phyloP scores from a whole-genome alignment of 768 basidiomycete genomes.

The Candolleomyces eurysporus region DNA sequence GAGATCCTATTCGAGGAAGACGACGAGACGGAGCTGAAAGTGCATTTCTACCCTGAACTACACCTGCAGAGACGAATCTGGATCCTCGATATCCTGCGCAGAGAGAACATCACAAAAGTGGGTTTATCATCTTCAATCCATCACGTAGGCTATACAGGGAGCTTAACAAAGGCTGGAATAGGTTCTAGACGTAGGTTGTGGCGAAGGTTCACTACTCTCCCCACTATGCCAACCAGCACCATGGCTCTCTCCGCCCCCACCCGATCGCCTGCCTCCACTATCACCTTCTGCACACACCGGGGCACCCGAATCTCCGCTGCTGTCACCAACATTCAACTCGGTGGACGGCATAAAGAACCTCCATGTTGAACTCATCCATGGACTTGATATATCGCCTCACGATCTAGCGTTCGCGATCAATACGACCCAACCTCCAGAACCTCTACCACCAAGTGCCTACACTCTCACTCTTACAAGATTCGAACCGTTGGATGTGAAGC shows the following conservation, averaged over 20 bases:
- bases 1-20: constrained; percentile 11
- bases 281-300: constrained; percentile 12
- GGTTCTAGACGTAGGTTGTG: constrained; percentile 85
- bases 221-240: constrained; percentile 74
- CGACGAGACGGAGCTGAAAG: constrained; percentile 39
- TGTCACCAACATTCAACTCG: constrained; percentile 29
- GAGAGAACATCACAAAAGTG: constrained; percentile 56
- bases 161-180: constrained; percentile 22
- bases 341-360: constrained; percentile 54
- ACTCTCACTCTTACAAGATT: constrained; percentile 47
- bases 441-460: constrained; percentile 15
- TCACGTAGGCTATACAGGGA: not conserved
- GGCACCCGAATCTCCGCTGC: not conserved
- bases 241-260: constrained; percentile 52
- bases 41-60: constrained; percentile 68
- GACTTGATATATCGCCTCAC: constrained; percentile 60
- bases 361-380: constrained; percentile 55
- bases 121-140: constrained; percentile 10
- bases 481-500: constrained; percentile 60
- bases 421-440: constrained; percentile 40
- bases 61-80: constrained; percentile 69
- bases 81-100: constrained; percentile 62
- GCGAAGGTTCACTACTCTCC: constrained; percentile 71
- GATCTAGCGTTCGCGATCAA: constrained; percentile 57
- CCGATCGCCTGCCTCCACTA: constrained; percentile 29